phyloP scores from a whole-genome alignment of 352 stramenopile species.

The Globisporangium recalcitrans region DNA sequence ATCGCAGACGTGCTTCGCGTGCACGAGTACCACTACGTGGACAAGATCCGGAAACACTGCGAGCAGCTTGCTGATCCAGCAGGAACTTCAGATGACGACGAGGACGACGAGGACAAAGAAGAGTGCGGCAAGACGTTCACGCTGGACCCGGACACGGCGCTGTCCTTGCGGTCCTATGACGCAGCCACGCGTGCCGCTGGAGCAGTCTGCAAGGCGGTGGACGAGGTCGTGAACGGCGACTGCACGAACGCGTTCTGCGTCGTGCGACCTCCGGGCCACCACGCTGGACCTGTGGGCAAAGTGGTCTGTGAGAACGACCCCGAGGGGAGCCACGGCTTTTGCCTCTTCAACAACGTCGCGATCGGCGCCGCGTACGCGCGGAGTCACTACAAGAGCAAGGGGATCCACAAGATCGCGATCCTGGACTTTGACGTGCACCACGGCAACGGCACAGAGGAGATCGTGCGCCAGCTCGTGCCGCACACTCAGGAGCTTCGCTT shows the following conservation, averaged over 20 bases:
- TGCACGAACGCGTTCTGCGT: conserved; percentile 95
- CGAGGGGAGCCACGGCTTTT: conserved; percentile 91
- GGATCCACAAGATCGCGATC: conserved; percentile 93
- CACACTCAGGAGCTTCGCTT: conserved; percentile 71
- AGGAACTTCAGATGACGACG: conserved; percentile 2
- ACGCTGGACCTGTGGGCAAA: conserved; percentile 93
- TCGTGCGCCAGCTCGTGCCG: conserved; percentile 91
- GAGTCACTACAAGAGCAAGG: conserved; percentile 87
- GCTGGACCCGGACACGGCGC: conserved; percentile 74
- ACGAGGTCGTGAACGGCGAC: conserved; percentile 82
- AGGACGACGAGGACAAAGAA: conserved; percentile 26
- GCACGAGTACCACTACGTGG: conserved; percentile 88
- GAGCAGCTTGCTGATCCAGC: conserved; percentile 23
- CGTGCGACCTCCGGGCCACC: conserved; percentile 95
- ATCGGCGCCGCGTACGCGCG: conserved; percentile 95
- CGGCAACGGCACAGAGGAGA: conserved; percentile 97
- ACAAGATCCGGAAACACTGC: conserved; percentile 54
- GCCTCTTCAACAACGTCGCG: conserved; percentile 97
- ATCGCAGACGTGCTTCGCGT: conserved; percentile 88
- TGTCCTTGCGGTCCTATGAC: conserved; percentile 74
- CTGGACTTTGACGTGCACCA: conserved; percentile 99
- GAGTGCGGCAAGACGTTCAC: conserved; percentile 36
- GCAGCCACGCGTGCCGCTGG: conserved; percentile 77
- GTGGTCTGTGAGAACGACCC: conserved; percentile 92
- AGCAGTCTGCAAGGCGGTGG: conserved; percentile 79